A percentile compares a stretch with the other conserved stretches of the same genome.
Conservation (phyloP, 2,329 filamentous ascomycete species). For the Cordyceps tenuipes region DNA sequence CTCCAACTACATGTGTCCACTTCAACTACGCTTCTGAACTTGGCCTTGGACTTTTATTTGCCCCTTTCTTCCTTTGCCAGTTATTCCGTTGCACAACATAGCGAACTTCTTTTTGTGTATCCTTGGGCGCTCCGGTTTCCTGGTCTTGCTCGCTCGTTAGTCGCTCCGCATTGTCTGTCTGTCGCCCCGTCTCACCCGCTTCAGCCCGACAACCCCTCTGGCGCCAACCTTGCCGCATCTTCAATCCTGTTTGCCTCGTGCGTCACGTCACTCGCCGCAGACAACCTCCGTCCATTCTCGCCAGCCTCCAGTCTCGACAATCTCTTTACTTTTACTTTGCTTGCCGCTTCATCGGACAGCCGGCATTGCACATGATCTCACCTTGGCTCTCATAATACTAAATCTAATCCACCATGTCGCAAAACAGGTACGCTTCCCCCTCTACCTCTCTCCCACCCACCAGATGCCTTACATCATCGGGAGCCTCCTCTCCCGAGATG, state of each 20-base stretch:
- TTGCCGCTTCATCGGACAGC: not conserved
- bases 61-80: not conserved
- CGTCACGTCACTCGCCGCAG: not conserved
- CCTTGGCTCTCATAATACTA: constrained; percentile 5
- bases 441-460: not conserved
- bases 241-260: constrained; percentile 2
- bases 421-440: no score
- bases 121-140: not conserved
- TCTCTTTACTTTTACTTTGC: not conserved
- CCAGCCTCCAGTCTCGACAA: not conserved
- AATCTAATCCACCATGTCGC: constrained; percentile 13
- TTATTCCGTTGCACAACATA: not conserved
- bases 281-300: not conserved
- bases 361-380: not conserved
- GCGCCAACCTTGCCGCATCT: constrained; percentile 4
- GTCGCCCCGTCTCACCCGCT: not conserved
- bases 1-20: constrained; percentile 5
- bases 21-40: constrained; percentile 5
- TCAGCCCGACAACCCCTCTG: not conserved
- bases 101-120: not conserved
- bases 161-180: not conserved
- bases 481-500: not conserved
- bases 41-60: not conserved
- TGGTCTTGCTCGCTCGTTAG: not conserved
- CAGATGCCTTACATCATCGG: not conserved